Evolutionary conservation across 2,329 filamentous ascomycete species (phyloP).

Genomic region (Verticillium nonalfalfae): DNA sequence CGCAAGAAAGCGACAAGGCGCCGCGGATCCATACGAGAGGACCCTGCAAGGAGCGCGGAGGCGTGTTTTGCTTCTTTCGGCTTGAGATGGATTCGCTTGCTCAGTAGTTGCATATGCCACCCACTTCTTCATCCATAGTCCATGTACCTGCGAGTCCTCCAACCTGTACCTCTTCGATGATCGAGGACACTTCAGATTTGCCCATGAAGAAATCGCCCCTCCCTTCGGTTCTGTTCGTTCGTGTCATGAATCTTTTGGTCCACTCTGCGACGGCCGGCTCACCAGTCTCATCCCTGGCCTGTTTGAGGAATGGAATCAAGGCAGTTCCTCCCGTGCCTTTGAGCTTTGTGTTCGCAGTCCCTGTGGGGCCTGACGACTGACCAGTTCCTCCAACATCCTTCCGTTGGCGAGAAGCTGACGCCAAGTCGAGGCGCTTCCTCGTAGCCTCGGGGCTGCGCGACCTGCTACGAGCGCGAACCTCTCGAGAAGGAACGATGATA

Average conservation of each 20-base stretch:
- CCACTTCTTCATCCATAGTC: slow-evolving; percentile 79
- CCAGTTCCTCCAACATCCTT: not conserved
- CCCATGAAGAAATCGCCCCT: slow-evolving; percentile 52
- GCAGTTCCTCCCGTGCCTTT: slow-evolving; percentile 91
- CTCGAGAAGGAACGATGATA: slow-evolving; percentile 82
- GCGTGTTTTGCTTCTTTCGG: too few relatives aligned
- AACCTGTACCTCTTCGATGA: slow-evolving; percentile 39
- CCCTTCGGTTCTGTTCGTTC: slow-evolving; percentile 40
- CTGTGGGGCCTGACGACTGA: slow-evolving; percentile 15
- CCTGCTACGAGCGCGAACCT: slow-evolving; percentile 59
- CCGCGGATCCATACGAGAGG: too few relatives aligned
- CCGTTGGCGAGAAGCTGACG: slow-evolving; percentile 44
- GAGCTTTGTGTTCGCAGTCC: slow-evolving; percentile 48
- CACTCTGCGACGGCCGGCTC: slow-evolving; percentile 75
- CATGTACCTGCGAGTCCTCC: slow-evolving; percentile 75
- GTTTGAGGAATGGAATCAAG: slow-evolving; percentile 91
- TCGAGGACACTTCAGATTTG: slow-evolving; percentile 39
- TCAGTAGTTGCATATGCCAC: slow-evolving; percentile 52
- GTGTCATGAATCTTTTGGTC: slow-evolving; percentile 52
- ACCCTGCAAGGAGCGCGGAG: too few relatives aligned
- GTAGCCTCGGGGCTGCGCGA: slow-evolving; percentile 50
- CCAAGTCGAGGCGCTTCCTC: slow-evolving; percentile 52
- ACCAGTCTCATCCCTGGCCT: slow-evolving; percentile 91
- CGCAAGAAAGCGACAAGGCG: too few relatives aligned
- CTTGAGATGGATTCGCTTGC: not conserved